Conservation (phyloP, 306 rosid species). For the Pyrus communis region DNA sequence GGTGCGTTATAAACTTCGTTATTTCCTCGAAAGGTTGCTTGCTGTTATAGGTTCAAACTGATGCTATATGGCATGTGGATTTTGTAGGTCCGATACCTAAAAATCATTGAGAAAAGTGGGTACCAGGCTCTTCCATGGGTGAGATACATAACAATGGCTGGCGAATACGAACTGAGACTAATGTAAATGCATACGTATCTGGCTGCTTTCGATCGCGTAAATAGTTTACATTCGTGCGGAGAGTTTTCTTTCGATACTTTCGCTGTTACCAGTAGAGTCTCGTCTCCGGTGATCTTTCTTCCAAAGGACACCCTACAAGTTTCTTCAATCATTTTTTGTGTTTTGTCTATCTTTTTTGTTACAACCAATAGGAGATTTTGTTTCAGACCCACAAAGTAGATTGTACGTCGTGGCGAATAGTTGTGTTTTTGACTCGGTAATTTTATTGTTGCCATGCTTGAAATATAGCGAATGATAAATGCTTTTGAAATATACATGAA, state of each 20-base stretch:
- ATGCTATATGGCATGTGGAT: neutral
- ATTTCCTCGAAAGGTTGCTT: neutral
- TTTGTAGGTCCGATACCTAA: slow-evolving; percentile 60
- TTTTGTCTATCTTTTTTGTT: neutral
- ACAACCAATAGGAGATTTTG: neutral
- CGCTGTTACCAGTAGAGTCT: neutral
- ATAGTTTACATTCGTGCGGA: slow-evolving; percentile 4
- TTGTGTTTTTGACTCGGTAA: neutral
- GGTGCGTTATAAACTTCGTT: slow-evolving; percentile 20
- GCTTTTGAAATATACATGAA: neutral
- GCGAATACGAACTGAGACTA: slow-evolving; percentile 31
- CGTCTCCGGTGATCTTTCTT: neutral
- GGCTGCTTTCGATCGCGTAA: slow-evolving; percentile 9
- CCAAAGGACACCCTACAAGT: neutral
- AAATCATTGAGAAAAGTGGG: slow-evolving; percentile 63
- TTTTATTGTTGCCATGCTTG: neutral
- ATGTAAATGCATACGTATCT: slow-evolving; percentile 8
- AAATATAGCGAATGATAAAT: neutral
- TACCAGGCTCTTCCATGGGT: slow-evolving; percentile 42
- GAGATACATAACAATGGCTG: slow-evolving; percentile 38
- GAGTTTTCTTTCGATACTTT: neutral
- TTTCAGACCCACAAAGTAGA: neutral
- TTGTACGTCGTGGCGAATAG: neutral
- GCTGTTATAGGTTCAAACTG: neutral
- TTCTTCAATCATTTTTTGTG: slow-evolving; percentile 1